Percentiles rank a stretch among this genome's conserved stretches.
These are phyloP conservation scores for Penicillium manginii DNA, from an alignment of 495 filamentous ascomycete genomes.

Conservation along the genomic window DNA sequence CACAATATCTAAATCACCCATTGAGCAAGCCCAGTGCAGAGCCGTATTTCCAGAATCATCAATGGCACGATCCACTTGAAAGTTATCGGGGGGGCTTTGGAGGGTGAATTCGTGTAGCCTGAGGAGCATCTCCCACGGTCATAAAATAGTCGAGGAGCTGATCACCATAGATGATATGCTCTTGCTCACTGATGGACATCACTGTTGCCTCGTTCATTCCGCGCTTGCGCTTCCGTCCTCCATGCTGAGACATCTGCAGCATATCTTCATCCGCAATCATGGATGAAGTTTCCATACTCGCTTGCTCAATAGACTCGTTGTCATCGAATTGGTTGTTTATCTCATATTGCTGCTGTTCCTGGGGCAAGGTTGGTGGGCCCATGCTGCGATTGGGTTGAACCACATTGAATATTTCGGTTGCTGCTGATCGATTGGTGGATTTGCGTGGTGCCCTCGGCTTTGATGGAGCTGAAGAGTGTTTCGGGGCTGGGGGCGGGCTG, in stretches of 20 bases:
- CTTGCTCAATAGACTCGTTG: constrained; percentile 80
- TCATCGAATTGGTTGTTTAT: constrained; percentile 65
- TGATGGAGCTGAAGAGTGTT: constrained; percentile 73
- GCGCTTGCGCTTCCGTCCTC: constrained; percentile 77
- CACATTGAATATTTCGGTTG: constrained; percentile 45
- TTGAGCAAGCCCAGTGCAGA: constrained; percentile 96
- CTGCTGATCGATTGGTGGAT: constrained; percentile 34
- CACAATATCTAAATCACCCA: constrained; percentile 93
- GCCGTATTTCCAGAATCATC: constrained; percentile 88
- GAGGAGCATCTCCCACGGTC: constrained; percentile 69
- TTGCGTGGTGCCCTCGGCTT: constrained; percentile 69
- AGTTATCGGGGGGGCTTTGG: constrained; percentile 82
- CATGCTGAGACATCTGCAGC: constrained; percentile 66
- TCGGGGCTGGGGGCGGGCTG: constrained; percentile 91
- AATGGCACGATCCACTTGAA: constrained; percentile 84
- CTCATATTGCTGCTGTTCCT: constrained; percentile 64
- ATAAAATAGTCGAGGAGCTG: constrained; percentile 95
- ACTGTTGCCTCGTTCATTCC: constrained; percentile 58
- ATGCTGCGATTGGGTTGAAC: constrained; percentile 47
- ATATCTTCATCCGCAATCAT: constrained; percentile 82
- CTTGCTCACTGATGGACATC: constrained; percentile 72
- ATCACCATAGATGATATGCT: constrained; percentile 88
- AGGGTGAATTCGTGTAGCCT: constrained; percentile 59
- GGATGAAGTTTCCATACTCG: constrained; percentile 77
- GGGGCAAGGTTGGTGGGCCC: constrained; percentile 50